Percentiles rank a stretch among this genome's conserved stretches.
These are phyloP conservation scores for Septoria linicola DNA, from an alignment of 2,329 filamentous ascomycete genomes.

Conservation along the genomic window DNA sequence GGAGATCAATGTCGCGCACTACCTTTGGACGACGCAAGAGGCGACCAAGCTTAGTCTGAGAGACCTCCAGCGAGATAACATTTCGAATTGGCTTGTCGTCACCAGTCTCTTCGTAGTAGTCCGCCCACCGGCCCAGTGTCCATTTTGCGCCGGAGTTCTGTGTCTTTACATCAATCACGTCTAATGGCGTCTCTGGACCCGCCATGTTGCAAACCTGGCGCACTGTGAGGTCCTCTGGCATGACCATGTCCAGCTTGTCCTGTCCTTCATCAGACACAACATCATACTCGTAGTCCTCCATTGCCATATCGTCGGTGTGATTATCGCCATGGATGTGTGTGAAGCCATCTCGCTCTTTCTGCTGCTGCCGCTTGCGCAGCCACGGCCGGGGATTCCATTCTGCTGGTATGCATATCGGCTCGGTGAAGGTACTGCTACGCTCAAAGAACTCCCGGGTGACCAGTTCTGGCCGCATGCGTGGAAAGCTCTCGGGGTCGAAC, in stretches of 20 bases:
- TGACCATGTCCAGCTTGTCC: constrained; percentile 67
- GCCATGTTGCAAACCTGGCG: constrained; percentile 63
- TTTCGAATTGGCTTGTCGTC: constrained; percentile 63
- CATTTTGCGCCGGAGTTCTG: constrained; percentile 65
- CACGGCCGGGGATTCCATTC: constrained; percentile 57
- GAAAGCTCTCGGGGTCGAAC: constrained; percentile 62
- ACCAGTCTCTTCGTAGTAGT: constrained; percentile 64
- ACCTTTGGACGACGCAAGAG: constrained; percentile 63
- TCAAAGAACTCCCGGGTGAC: constrained; percentile 64
- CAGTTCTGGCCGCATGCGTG: constrained; percentile 62
- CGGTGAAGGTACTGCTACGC: constrained; percentile 61
- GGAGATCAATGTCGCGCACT: constrained; percentile 62
- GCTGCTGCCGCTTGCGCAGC: constrained; percentile 18
- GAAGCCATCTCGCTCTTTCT: constrained; percentile 4
- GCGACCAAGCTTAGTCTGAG: constrained; percentile 61
- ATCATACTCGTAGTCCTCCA: constrained; percentile 50
- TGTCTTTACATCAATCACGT: constrained; percentile 69
- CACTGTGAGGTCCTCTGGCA: constrained; percentile 63
- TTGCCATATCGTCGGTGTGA: constrained; percentile 27
- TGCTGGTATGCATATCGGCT: constrained; percentile 66
- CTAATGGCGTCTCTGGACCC: constrained; percentile 60
- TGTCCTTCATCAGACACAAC: constrained; percentile 59
- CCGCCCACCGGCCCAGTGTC: constrained; percentile 66
- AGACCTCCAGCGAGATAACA: constrained; percentile 68
- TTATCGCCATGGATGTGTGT: constrained; percentile 33